Base-by-base conservation (phyloP, 148 eudicot species). In the Nepenthes gracilis region DNA sequence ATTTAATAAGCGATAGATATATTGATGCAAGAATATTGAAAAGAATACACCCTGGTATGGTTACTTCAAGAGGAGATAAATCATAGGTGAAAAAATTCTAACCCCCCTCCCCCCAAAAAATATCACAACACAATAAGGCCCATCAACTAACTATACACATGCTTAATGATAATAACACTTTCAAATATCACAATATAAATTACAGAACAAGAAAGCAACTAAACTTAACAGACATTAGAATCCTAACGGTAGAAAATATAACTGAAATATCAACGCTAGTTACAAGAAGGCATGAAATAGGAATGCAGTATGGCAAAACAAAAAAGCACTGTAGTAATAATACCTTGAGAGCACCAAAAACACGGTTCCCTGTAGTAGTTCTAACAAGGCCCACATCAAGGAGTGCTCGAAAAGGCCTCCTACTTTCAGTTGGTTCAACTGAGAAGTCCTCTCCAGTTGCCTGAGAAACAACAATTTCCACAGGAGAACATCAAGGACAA, bases 291-390 rank as follows among this genome's bases (percentile, higher is more conserved):
- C 23, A 23, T 23, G 23, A 23, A 23, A 23, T 23, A 23, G 23
- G 23, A 23, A 23, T 23, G 23, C 23, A 23, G 23, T 23, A 23
- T 23, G 23, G 23, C 23, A 23, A 23, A 23, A 23, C 23, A 23
- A 23, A 23, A 23, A 23, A 23, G 23, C 23, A 23, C 23, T 32
- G 49, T 37, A 2, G 35, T 10, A 70, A 47, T 2, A 59, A 43
- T 67, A 88, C 96, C 96, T 88, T 88, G 1, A 88, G 72, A 62
- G 96, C 96, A 66, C 96, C 96, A 80, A 88, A 88, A 9, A 85
- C 85, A 60, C 93, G 81, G 68, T 88, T 88, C 11, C 96, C 96
- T 1, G 96, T 88, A 2, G 96, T 88, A 3, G 96, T 88, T 67
- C 76, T 77, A 5, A 88, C 12, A 56, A 88, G 96, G 1, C 96